Percentiles rank a stretch among this genome's conserved stretches.
These are phyloP conservation scores for Rhododendron ovatum DNA, from an alignment of 148 eudicot species.

Conservation along the genomic window DNA sequence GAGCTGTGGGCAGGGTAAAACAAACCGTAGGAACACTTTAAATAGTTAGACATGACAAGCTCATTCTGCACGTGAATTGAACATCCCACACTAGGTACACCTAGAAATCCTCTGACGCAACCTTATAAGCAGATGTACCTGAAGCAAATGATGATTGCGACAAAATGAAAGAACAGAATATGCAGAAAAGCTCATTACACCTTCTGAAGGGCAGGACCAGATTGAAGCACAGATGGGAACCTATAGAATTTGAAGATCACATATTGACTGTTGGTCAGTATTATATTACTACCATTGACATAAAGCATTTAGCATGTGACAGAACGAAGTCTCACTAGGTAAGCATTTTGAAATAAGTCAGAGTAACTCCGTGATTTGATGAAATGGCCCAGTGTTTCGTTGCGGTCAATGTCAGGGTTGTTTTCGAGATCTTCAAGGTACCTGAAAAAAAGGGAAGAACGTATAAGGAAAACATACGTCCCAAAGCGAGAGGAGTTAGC, in stretches of 20 bases:
- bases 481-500: background rate
- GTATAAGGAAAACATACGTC: background rate
- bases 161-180: conserved; percentile 81
- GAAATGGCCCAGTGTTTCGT: conserved; percentile 74
- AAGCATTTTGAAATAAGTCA: conserved; percentile 82
- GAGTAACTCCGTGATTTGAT: conserved; percentile 71
- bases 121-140: conserved; percentile 39
- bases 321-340: conserved; percentile 56
- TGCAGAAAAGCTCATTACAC: conserved; percentile 78
- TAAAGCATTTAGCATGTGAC: background rate
- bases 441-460: conserved; percentile 24
- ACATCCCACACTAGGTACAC: background rate
- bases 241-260: conserved; percentile 23
- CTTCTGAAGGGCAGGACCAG: conserved; percentile 88
- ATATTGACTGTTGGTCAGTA: background rate
- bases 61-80: background rate
- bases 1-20: conserved; percentile 24
- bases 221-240: conserved; percentile 89
- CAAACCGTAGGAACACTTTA: background rate
- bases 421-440: conserved; percentile 77
- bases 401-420: conserved; percentile 64
- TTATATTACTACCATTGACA: background rate
- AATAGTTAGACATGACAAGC: background rate
- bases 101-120: background rate
- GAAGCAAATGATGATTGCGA: conserved; percentile 89